These are phyloP conservation scores for Chaetomium olivaceum DNA, from an alignment of 2,329 filamentous ascomycete genomes.

Conservation along the genomic window DNA sequence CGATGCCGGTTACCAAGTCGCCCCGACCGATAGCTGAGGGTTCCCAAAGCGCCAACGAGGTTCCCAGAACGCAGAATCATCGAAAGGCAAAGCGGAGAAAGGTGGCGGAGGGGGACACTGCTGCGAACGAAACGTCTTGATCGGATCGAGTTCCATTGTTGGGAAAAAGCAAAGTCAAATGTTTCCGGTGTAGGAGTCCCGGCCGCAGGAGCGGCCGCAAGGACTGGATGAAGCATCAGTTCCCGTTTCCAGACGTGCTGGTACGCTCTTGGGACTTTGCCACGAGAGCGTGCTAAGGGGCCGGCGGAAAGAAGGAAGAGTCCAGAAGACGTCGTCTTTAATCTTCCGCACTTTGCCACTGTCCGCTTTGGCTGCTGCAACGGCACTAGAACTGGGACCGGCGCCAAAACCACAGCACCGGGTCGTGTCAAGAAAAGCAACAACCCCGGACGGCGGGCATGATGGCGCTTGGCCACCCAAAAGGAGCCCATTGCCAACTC, in stretches of 20 bases:
- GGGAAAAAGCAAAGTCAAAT: conserved; percentile 14
- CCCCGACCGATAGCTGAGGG: not conserved
- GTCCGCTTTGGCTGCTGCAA: not conserved
- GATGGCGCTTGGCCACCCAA: not conserved
- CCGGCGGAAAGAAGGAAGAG: not conserved
- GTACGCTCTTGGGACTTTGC: not conserved
- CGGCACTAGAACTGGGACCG: not conserved
- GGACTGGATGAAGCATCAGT: not conserved
- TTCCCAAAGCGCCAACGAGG: not conserved
- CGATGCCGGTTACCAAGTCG: not conserved
- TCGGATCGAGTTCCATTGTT: not conserved
- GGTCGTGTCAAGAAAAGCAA: not conserved
- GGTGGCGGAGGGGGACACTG: conserved; percentile 6
- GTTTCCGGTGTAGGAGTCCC: not conserved
- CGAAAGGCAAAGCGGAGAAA: conserved; percentile 17
- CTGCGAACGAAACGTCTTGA: not conserved
- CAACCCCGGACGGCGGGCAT: not conserved
- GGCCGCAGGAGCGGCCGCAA: no score
- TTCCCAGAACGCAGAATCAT: not conserved
- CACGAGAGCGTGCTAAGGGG: not conserved
- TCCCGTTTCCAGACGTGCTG: not conserved
- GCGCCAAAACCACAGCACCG: not conserved
- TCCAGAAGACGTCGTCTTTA: not conserved
- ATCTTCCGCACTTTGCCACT: not conserved
- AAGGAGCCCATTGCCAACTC: not conserved